Base-by-base conservation (phyloP, 2,329 filamentous ascomycete genomes). In the Apiospora marii region DNA sequence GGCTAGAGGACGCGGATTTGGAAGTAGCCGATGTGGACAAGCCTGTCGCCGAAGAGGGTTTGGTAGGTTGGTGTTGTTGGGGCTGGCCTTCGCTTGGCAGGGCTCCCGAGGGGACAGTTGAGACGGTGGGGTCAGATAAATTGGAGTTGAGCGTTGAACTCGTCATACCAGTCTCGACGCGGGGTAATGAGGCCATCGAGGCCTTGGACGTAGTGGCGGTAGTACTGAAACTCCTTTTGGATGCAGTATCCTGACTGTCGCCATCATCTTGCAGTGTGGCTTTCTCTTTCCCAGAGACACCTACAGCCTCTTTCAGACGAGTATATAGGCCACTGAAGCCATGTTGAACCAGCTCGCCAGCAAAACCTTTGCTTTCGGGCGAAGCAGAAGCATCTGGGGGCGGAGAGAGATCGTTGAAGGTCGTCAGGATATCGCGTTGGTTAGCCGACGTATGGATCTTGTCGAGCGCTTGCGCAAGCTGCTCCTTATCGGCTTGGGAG, bases 381-480 rank as follows among this genome's bases (percentile, higher is more conserved):
- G 85, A 83, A 1, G 88, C 85, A 1, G 89, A 84, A 0, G 88
- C 86, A 2, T 87, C 85, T 0, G 93, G 91, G 6, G 92, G 91
- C 0, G 92, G 88, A 0, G 93, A 93, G 78, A 97, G 95, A 79
- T 98, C 95, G 83, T 97, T 97, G 83, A 98, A 98, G 12, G 95
- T 97, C 2, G 96, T 98, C 68, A 98, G 87, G 46, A 91, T 90
- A 74, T 93, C 93, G 46, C 93, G 93, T 80, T 94, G 93, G 79
- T 93, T 97, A n/a, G 95, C 95, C 7, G 93, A 92, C 69, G 87
- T 94, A 82, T 98, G 96, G 76, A 98, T 98, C 78, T 94, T 92
- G 82, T 97, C 93, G 74, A 98, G 90, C 24, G 92, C 90, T 74
- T 94, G 90, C 46, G 93, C 91, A 49, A 96, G 87, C 72, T 93